Evolutionary conservation across 2,329 filamentous ascomycete species (phyloP).

Genomic region (Byssochlamys sp.): DNA sequence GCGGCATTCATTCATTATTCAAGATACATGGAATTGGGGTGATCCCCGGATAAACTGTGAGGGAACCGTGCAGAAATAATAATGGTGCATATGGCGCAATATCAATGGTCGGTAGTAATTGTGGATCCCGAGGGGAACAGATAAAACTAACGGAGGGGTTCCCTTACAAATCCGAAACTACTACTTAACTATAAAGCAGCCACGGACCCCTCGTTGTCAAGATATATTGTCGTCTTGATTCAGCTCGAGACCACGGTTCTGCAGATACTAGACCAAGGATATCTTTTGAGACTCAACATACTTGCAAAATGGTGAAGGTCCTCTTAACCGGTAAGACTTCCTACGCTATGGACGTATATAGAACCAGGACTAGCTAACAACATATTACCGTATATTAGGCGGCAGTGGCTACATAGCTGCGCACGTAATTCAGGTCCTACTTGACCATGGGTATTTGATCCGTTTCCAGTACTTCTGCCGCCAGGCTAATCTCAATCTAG

Average conservation of each 20-base stretch:
- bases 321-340: slow-evolving; percentile 25
- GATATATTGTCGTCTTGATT: neutral
- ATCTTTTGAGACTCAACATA: neutral
- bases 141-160: neutral
- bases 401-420: slow-evolving; percentile 58
- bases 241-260: neutral
- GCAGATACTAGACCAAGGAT: neutral
- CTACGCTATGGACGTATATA: neutral
- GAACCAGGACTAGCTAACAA: neutral
- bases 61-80: neutral
- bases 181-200: neutral
- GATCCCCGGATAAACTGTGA: neutral
- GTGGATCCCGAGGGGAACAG: neutral
- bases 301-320: slow-evolving; percentile 28
- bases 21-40: neutral
- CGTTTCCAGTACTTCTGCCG: neutral
- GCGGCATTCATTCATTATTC: too few species aligned
- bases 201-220: neutral
- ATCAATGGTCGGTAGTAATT: neutral
- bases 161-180: neutral
- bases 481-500: slow-evolving; percentile 21
- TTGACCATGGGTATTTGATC: slow-evolving; percentile 39
- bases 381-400: slow-evolving; percentile 25
- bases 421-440: slow-evolving; percentile 51
- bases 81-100: neutral